These are phyloP conservation scores for Raffaelea arxii DNA, from an alignment of 2,329 filamentous ascomycete species.

Conservation along the genomic window DNA sequence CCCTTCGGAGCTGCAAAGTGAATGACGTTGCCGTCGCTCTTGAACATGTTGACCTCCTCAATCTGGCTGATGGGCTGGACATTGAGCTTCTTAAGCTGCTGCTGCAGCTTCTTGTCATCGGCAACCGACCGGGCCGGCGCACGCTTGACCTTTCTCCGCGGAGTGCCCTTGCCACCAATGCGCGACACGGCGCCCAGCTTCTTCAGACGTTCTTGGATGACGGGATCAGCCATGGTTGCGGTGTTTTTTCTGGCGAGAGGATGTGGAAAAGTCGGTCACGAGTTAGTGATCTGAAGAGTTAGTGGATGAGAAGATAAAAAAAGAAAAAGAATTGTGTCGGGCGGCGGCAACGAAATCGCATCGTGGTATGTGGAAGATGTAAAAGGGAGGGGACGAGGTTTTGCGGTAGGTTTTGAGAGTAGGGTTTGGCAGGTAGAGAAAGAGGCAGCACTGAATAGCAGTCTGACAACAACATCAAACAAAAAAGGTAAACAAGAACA, in stretches of 20 bases:
- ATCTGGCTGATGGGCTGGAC: constrained; percentile 99
- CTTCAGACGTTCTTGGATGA: constrained; percentile 49
- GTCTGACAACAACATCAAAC: too few relatives aligned
- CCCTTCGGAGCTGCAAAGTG: constrained; percentile 98
- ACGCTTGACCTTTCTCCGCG: constrained; percentile 97
- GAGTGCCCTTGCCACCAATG: constrained; percentile 93
- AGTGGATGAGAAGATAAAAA: too few relatives aligned
- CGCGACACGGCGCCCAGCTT: constrained; percentile 45
- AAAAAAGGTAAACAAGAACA: too few relatives aligned
- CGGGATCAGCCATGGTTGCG: constrained; percentile 35
- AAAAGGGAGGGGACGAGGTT: too few relatives aligned
- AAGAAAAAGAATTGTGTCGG: too few relatives aligned
- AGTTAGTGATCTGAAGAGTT: too few relatives aligned
- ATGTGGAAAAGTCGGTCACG: constrained; percentile 8
- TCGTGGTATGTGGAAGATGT: too few relatives aligned
- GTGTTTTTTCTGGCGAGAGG: background rate
- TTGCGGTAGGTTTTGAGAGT: too few relatives aligned
- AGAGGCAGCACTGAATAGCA: too few relatives aligned
- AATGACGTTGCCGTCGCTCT: constrained; percentile 99
- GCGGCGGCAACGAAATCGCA: too few relatives aligned
- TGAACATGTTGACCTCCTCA: constrained; percentile 99
- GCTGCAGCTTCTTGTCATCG: constrained; percentile 99
- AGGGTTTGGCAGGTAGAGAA: too few relatives aligned
- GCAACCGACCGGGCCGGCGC: constrained; percentile 83
- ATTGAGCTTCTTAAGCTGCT: constrained; percentile 97